These are phyloP conservation scores for Neonectria sp. DNA, from an alignment of 2,329 filamentous ascomycete species.

Conservation along the genomic window DNA sequence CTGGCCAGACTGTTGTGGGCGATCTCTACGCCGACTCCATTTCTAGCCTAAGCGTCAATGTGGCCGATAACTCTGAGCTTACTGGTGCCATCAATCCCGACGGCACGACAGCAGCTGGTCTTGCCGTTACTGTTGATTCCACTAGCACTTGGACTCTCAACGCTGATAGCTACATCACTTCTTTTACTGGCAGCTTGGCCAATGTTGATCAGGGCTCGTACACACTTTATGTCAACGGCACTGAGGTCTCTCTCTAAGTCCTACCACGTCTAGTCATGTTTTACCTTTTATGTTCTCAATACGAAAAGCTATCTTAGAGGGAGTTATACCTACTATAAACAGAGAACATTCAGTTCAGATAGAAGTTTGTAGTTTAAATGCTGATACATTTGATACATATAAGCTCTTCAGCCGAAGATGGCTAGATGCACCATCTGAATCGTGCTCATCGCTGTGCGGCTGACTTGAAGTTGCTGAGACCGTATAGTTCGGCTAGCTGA, in stretches of 20 bases:
- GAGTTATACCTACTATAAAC: too few relatives aligned
- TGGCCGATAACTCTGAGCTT: conserved; percentile 20
- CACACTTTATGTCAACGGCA: conserved; percentile 28
- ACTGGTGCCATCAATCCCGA: conserved; percentile 25
- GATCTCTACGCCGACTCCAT: conserved; percentile 30
- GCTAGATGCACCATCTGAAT: too few relatives aligned
- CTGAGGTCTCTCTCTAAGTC: conserved; percentile 13
- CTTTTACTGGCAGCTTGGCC: conserved; percentile 22
- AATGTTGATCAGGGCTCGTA: conserved; percentile 31
- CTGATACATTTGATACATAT: too few relatives aligned
- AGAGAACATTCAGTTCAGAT: too few relatives aligned
- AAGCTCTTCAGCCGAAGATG: too few relatives aligned
- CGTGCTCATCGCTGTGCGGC: too few relatives aligned
- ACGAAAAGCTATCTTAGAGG: background rate
- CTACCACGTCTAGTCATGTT: background rate
- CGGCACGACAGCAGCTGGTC: conserved; percentile 20
- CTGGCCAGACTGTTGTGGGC: conserved; percentile 23
- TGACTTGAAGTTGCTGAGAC: too few relatives aligned
- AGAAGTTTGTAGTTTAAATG: too few relatives aligned
- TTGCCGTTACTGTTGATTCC: conserved; percentile 18
- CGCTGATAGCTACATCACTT: conserved; percentile 25
- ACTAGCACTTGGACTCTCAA: conserved; percentile 27
- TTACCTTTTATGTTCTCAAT: background rate
- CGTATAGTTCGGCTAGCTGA: too few relatives aligned
- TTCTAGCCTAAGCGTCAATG: conserved; percentile 17